Percentiles rank a stretch among this genome's conserved stretches.
phyloP scores from a whole-genome alignment of 345 rosid genomes.

The Geranium rotundifolium region DNA sequence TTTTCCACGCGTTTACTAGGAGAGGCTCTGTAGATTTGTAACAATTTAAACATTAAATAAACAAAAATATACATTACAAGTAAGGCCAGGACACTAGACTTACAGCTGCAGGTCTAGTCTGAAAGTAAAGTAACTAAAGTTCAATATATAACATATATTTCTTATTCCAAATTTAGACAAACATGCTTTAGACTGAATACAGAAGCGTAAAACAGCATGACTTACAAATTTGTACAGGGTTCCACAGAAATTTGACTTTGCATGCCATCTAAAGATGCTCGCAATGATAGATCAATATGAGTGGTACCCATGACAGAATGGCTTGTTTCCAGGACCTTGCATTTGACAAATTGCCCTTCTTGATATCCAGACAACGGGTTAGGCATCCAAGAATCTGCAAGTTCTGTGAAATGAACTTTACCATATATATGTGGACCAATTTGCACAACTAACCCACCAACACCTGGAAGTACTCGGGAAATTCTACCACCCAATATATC shows the following conservation, averaged over 20 bases:
- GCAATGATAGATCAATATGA: slow-evolving; percentile 71
- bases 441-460: slow-evolving; percentile 81
- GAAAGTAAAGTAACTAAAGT: too few species aligned
- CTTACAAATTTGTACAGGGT: slow-evolving; percentile 36
- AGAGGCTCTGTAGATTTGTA: slow-evolving; percentile 24
- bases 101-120: too few species aligned
- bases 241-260: slow-evolving; percentile 24
- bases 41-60: not conserved
- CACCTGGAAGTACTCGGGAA: slow-evolving; percentile 59
- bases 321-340: slow-evolving; percentile 78
- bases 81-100: too few species aligned
- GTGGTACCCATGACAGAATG: slow-evolving; percentile 44
- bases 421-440: slow-evolving; percentile 71
- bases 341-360: slow-evolving; percentile 85
- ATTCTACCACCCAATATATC: slow-evolving; percentile 78
- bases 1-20: slow-evolving; percentile 33
- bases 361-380: slow-evolving; percentile 57
- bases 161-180: too few species aligned
- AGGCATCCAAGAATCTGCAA: slow-evolving; percentile 54
- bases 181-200: too few species aligned
- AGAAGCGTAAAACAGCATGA: slow-evolving; percentile 1
- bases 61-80: too few species aligned
- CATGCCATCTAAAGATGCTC: slow-evolving; percentile 55
- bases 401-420: slow-evolving; percentile 82
- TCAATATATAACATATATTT: too few species aligned